A percentile compares a stretch with the other conserved stretches of the same genome.
These are phyloP conservation scores for Penstemon newberryi DNA, from an alignment of 257 asterid species.

Conservation along the genomic window DNA sequence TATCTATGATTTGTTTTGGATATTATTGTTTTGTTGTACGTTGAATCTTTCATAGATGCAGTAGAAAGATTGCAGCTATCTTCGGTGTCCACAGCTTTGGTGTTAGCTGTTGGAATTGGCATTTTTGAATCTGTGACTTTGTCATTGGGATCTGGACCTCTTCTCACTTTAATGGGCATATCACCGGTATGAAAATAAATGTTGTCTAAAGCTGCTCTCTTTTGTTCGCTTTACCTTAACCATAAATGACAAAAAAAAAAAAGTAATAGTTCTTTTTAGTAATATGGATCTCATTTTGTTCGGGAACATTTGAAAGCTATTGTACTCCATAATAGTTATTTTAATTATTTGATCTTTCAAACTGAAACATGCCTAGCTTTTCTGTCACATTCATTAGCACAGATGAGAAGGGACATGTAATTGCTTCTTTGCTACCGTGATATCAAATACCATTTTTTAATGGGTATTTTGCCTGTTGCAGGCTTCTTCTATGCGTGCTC, in stretches of 20 bases:
- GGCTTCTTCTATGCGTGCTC: conserved; percentile 79
- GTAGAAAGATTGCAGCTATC: conserved; percentile 67
- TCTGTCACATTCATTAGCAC: background rate
- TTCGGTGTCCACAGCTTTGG: conserved; percentile 89
- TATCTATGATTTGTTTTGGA: conserved; percentile 12
- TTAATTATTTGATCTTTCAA: background rate
- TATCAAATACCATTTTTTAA: conserved; percentile 12
- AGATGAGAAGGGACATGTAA: background rate
- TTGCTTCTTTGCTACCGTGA: background rate
- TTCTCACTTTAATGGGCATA: conserved; percentile 87
- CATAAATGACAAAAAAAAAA: background rate
- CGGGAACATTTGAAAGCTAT: background rate
- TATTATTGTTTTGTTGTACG: background rate
- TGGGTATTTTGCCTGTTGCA: conserved; percentile 32
- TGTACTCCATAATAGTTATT: too few species aligned
- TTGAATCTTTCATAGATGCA: conserved; percentile 28
- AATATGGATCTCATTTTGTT: background rate
- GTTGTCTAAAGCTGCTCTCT: conserved; percentile 1
- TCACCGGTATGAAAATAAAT: conserved; percentile 51
- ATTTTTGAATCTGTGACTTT: conserved; percentile 77
- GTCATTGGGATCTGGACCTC: conserved; percentile 79
- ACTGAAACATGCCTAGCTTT: background rate
- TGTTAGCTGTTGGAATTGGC: conserved; percentile 85
- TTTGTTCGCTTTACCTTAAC: background rate
- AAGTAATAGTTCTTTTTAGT: background rate